phyloP scores from a whole-genome alignment of 2,329 filamentous ascomycete genomes.

The Colletotrichum sp. region DNA sequence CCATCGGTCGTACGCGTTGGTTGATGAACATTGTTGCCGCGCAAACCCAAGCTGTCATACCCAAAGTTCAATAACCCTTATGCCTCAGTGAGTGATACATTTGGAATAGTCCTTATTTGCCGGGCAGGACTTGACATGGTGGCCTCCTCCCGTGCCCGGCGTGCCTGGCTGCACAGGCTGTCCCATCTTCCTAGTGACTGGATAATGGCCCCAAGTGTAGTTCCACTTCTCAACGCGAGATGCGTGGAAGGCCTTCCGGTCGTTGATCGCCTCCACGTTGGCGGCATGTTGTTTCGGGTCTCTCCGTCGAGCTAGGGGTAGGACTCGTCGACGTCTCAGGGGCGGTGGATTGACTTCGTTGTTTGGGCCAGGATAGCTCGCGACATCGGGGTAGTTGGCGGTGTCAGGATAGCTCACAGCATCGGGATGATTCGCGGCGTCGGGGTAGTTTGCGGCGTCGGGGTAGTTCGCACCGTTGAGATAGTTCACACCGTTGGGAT shows the following conservation, averaged over 20 bases:
- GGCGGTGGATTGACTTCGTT: neutral
- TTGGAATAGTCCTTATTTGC: neutral
- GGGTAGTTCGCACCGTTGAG: neutral
- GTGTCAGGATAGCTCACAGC: neutral
- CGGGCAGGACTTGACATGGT: neutral
- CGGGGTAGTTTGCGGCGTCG: neutral
- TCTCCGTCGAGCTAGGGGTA: neutral
- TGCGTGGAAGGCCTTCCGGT: neutral
- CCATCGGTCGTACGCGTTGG: no score
- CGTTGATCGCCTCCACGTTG: neutral
- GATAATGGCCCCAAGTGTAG: neutral
- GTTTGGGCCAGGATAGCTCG: neutral
- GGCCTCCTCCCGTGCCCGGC: neutral
- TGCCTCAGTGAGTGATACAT: neutral
- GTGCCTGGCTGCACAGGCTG: neutral
- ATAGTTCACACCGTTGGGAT: no score
- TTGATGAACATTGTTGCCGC: no score
- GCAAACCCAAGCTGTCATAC: no score
- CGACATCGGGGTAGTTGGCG: neutral
- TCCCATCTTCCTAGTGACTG: accelerated
- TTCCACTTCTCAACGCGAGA: neutral
- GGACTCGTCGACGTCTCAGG: neutral
- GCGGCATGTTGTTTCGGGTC: neutral
- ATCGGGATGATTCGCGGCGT: neutral
- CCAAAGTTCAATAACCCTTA: accelerated